Evolutionary conservation across 257 asterid genomes (phyloP).

Genomic region (Nicotiana tabacum): DNA sequence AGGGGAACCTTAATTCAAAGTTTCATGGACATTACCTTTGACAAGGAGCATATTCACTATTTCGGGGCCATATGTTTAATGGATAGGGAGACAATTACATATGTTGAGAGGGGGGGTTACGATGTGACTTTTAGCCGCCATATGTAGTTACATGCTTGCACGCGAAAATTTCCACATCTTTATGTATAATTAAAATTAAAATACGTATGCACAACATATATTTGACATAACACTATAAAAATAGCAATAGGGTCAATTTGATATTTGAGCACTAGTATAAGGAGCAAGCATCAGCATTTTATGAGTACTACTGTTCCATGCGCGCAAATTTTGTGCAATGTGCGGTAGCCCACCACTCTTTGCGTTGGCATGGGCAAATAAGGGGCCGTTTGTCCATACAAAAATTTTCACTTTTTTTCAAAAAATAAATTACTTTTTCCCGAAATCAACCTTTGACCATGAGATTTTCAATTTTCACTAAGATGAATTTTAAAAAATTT

Average conservation of each 20-base stretch:
- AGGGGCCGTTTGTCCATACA: not conserved
- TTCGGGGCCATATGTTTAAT: constrained; percentile 17
- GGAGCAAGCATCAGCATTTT: not conserved
- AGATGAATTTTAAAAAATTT: too few relatives aligned
- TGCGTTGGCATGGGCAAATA: not conserved
- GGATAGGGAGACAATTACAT: constrained; percentile 21
- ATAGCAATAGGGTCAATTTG: not conserved
- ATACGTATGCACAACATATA: constrained; percentile 42
- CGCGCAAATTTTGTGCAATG: not conserved
- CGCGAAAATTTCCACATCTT: not conserved
- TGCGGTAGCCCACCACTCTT: constrained; percentile 1
- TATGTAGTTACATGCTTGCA: not conserved
- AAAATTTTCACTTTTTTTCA: too few relatives aligned
- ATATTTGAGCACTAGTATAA: not conserved
- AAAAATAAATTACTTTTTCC: too few relatives aligned
- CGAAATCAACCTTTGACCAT: too few relatives aligned
- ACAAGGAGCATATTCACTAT: not conserved
- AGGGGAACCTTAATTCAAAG: not conserved
- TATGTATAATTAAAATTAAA: not conserved
- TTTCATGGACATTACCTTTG: not conserved
- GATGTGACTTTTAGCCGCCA: constrained; percentile 56
- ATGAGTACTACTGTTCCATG: constrained; percentile 9
- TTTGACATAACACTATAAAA: not conserved
- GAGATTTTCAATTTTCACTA: too few relatives aligned
- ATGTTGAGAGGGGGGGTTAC: not conserved